A percentile compares a stretch with the other conserved stretches of the same genome.
Evolutionary conservation across 2,329 filamentous ascomycete genomes (phyloP).

Genomic region (Incumbomyces lentus): DNA sequence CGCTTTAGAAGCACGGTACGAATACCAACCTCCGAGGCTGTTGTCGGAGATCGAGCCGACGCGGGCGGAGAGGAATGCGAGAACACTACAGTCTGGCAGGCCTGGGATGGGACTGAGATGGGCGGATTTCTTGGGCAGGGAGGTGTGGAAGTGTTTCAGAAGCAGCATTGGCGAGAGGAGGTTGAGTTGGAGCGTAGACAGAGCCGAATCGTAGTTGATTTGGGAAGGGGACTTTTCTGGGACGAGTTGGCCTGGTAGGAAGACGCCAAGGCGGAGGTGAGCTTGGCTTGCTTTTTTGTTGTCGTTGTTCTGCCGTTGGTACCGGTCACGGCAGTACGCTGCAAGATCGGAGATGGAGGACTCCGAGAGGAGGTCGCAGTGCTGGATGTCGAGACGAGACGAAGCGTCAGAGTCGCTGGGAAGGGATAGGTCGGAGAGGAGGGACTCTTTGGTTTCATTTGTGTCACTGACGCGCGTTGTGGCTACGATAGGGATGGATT

Average conservation of each 20-base stretch:
- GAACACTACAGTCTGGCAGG: slow-evolving; percentile 41
- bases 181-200: slow-evolving; percentile 65
- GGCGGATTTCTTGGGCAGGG: slow-evolving; percentile 53
- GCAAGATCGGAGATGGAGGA: slow-evolving; percentile 48
- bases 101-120: slow-evolving; percentile 23
- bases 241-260: slow-evolving; percentile 60
- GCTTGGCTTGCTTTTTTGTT: slow-evolving; percentile 6
- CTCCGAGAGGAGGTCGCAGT: slow-evolving; percentile 37
- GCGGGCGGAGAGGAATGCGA: slow-evolving; percentile 67
- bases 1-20: slow-evolving; percentile 66
- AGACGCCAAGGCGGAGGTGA: slow-evolving; percentile 59
- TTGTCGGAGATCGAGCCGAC: slow-evolving; percentile 69
- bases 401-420: slow-evolving; percentile 7
- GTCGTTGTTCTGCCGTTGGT: slow-evolving; percentile 24
- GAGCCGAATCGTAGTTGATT: slow-evolving; percentile 49
- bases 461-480: slow-evolving; percentile 44
- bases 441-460: slow-evolving; percentile 28
- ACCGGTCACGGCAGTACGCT: slow-evolving; percentile 42
- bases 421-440: slow-evolving; percentile 33
- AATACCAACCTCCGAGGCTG: slow-evolving; percentile 67
- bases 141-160: slow-evolving; percentile 62
- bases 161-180: slow-evolving; percentile 63
- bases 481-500: slow-evolving; percentile 45
- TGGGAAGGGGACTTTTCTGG: slow-evolving; percentile 62
- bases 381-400: slow-evolving; percentile 31